Conservation (phyloP, 768 basidiomycete genomes). For the Cystobasidium ongulense region DNA sequence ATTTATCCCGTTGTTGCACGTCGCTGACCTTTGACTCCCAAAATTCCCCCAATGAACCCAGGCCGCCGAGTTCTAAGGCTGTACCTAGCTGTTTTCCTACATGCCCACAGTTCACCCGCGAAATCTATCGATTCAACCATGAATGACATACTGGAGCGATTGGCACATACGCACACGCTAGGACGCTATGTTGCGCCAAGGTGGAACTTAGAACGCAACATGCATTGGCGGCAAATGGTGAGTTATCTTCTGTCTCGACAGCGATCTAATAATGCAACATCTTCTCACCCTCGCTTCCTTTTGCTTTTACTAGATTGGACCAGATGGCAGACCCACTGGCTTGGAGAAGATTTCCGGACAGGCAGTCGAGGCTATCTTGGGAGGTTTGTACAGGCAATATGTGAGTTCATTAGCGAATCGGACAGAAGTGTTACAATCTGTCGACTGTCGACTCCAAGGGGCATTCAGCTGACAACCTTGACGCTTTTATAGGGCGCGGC, state of each 20-base stretch:
- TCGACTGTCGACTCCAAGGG: too few species aligned
- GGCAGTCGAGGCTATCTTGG: constrained; percentile 28
- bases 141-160: not conserved
- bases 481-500: constrained; percentile 18
- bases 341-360: constrained; percentile 4
- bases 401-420: not conserved
- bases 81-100: constrained; percentile 23
- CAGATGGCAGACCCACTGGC: constrained; percentile 18
- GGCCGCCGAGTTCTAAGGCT: constrained; percentile 24
- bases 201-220: constrained; percentile 23
- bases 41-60: too few species aligned
- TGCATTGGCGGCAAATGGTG: constrained; percentile 18
- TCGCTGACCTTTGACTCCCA: too few species aligned
- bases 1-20: too few species aligned
- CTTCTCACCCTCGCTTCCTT: too few species aligned
- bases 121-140: not conserved
- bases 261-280: too few species aligned
- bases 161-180: not conserved
- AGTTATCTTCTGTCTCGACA: too few species aligned
- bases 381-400: constrained; percentile 23
- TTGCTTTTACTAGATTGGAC: not conserved
- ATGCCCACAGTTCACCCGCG: constrained; percentile 20
- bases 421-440: not conserved
- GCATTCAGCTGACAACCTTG: not conserved
- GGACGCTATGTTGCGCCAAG: constrained; percentile 9